Conservation (phyloP, 1,139 yeast species). For the Chernovozyma aurita region DNA sequence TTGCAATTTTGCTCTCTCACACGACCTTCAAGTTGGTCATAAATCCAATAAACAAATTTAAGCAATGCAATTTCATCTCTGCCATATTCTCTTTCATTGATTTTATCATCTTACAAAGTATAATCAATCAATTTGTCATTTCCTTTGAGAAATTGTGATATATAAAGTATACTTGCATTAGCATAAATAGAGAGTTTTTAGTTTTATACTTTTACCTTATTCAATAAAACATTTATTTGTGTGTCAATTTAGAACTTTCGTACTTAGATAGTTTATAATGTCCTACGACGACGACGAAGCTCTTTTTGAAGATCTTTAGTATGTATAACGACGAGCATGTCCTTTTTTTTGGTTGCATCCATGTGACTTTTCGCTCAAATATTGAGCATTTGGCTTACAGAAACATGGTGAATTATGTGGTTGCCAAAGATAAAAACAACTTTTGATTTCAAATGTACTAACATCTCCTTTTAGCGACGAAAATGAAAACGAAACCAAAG, state of each 20-base stretch:
- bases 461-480: not conserved
- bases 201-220: conserved; percentile 5
- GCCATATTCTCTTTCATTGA: too few species aligned
- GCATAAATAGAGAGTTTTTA: conserved; percentile 4
- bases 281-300: conserved; percentile 8
- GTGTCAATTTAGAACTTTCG: conserved; percentile 1
- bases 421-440: too few species aligned
- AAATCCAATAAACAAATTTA: too few species aligned
- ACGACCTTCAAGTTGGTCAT: too few species aligned
- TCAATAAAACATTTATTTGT: conserved; percentile 5
- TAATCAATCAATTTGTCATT: not conserved
- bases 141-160: not conserved
- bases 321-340: conserved; percentile 2
- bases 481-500: not conserved
- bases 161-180: not conserved
- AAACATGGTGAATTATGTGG: too few species aligned
- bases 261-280: conserved; percentile 6
- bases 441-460: too few species aligned
- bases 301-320: conserved; percentile 8
- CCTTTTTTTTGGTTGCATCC: too few species aligned
- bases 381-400: too few species aligned
- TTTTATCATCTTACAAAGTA: not conserved
- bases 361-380: too few species aligned
- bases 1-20: too few species aligned
- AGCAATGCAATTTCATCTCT: too few species aligned